Percentiles rank a stretch among this genome's conserved stretches.
Evolutionary conservation across 1,284 basidiomycete genomes (phyloP).

Genomic region (Microbotryum scabiosae): DNA sequence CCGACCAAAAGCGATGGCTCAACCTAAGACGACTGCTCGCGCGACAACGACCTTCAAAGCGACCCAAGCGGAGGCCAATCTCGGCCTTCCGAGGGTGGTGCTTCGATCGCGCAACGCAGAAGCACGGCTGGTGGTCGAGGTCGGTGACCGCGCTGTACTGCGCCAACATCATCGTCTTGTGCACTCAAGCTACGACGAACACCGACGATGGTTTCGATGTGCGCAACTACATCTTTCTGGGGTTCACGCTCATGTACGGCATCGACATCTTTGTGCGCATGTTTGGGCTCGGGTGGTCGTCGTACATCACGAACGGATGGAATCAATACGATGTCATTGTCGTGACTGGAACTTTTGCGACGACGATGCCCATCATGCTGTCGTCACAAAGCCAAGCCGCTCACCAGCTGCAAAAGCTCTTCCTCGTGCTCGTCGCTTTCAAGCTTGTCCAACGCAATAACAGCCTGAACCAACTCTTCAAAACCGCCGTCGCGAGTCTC

Average conservation of each 20-base stretch:
- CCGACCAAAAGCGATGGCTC: constrained; percentile 90
- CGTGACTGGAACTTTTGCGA: constrained; percentile 71
- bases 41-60: constrained; percentile 75
- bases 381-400: constrained; percentile 29
- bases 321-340: constrained; percentile 85
- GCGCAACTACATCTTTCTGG: constrained; percentile 68
- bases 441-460: constrained; percentile 88
- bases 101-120: constrained; percentile 78
- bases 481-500: constrained; percentile 57
- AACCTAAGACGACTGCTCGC: constrained; percentile 82
- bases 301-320: constrained; percentile 75
- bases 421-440: constrained; percentile 85
- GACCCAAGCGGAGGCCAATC: constrained; percentile 57
- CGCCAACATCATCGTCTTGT: constrained; percentile 74
- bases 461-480: constrained; percentile 89
- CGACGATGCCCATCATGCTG: constrained; percentile 67
- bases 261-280: constrained; percentile 71
- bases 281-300: constrained; percentile 73
- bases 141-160: constrained; percentile 74
- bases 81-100: constrained; percentile 66
- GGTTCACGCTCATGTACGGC: constrained; percentile 63
- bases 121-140: constrained; percentile 89
- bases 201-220: constrained; percentile 48
- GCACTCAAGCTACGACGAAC: constrained; percentile 71
- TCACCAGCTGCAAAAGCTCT: constrained; percentile 75